Percentiles rank a stretch among this genome's conserved stretches.
Conservation (phyloP, 176 grass and related monocot genomes). For the Oropetium thomaeum region DNA sequence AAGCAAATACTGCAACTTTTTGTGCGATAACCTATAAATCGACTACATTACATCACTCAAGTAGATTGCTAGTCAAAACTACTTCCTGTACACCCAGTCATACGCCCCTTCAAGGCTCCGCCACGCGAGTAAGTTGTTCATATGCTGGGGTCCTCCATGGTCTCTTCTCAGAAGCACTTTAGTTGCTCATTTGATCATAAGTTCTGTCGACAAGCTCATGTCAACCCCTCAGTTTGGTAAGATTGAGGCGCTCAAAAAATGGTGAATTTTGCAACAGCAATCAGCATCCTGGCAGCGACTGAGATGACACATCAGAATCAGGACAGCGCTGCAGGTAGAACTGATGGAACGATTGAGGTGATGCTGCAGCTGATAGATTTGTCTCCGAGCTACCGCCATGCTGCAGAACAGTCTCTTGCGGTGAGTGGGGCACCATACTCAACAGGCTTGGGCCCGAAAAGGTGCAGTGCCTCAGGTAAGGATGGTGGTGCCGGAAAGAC, state of each 20-base stretch:
- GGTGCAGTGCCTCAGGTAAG: constrained; percentile 35
- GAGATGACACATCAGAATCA: constrained; percentile 48
- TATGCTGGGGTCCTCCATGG: neutral
- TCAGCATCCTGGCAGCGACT: constrained; percentile 78
- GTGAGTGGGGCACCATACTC: constrained; percentile 38
- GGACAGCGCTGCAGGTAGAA: constrained; percentile 46
- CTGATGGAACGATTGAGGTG: constrained; percentile 19
- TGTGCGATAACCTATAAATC: neutral
- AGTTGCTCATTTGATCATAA: neutral
- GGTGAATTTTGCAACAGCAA: neutral
- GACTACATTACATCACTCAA: constrained; percentile 21
- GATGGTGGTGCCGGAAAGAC: constrained; percentile 41
- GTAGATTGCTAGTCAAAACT: neutral
- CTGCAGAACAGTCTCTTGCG: constrained; percentile 18
- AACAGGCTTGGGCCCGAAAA: constrained; percentile 40
- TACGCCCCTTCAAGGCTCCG: neutral
- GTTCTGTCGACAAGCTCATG: neutral
- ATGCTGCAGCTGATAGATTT: constrained; percentile 39
- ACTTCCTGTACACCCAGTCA: constrained; percentile 1
- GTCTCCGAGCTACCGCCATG: neutral
- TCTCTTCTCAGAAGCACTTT: neutral
- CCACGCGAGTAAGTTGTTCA: neutral
- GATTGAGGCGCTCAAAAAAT: neutral
- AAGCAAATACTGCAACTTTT: neutral
- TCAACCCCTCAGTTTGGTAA: neutral